Percentiles rank a stretch among this genome's conserved stretches.
These are phyloP conservation scores for Physcomitrium patens DNA, from an alignment of 225 moss, liverwort and hornwort species.

Conservation along the genomic window DNA sequence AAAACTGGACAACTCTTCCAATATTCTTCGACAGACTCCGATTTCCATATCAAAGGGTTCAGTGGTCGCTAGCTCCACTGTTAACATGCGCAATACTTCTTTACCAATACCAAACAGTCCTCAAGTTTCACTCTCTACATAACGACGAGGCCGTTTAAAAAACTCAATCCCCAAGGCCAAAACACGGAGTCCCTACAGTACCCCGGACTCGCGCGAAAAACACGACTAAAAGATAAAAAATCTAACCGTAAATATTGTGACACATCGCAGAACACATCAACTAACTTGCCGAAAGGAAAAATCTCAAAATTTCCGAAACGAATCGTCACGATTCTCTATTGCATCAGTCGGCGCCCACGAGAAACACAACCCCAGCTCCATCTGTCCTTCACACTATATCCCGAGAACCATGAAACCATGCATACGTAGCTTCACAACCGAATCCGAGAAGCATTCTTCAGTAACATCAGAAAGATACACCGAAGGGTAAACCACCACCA, in stretches of 20 bases:
- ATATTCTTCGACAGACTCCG: too few species aligned
- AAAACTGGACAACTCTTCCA: too few species aligned
- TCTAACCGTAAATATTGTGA: background rate
- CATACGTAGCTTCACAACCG: background rate
- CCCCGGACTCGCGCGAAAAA: background rate
- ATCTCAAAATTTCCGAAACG: too few species aligned
- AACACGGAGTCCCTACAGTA: too few species aligned
- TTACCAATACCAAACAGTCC: background rate
- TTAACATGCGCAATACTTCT: accelerated
- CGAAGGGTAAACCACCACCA: accelerated
- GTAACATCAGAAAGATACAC: background rate
- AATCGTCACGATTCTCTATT: background rate
- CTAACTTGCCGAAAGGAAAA: too few species aligned
- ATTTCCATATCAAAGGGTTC: background rate
- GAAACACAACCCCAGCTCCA: background rate
- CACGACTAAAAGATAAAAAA: too few species aligned
- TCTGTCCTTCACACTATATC: too few species aligned
- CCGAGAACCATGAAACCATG: background rate
- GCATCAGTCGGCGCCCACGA: background rate
- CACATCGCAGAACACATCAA: too few species aligned
- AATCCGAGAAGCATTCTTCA: background rate
- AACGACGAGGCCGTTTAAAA: too few species aligned
- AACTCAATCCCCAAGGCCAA: too few species aligned
- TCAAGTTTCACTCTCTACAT: background rate
- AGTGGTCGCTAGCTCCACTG: background rate